A percentile compares a stretch with the other conserved stretches of the same genome.
Conservation (phyloP, 805 yeast species). For the Brettanomyces nanus region DNA sequence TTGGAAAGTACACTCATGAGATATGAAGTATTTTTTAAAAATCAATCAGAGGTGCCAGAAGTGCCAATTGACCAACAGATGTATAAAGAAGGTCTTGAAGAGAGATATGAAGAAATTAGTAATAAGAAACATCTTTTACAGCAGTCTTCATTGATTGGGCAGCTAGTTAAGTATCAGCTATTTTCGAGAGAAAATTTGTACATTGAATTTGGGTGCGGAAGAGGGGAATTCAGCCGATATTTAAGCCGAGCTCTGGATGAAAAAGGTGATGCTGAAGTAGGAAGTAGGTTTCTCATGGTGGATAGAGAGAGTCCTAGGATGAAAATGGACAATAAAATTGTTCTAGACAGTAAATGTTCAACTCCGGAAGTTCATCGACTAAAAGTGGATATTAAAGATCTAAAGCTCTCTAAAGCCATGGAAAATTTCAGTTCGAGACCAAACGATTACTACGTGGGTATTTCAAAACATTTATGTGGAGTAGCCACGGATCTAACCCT, state of each 20-base stretch:
- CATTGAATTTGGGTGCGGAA: conserved; percentile 87
- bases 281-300: conserved; percentile 43
- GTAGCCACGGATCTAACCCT: conserved; percentile 87
- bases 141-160: conserved; percentile 73
- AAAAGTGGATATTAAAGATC: conserved; percentile 75
- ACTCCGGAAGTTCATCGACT: conserved; percentile 31
- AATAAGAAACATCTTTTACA: conserved; percentile 74
- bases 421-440: conserved; percentile 13
- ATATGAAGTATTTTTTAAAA: conserved; percentile 9
- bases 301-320: conserved; percentile 73
- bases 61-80: conserved; percentile 15
- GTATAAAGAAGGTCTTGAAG: conserved; percentile 27
- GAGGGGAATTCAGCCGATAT: conserved; percentile 74
- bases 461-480: conserved; percentile 89
- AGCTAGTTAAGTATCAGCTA: conserved; percentile 37
- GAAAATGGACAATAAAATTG: conserved; percentile 68
- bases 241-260: conserved; percentile 30
- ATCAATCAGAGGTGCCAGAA: conserved; percentile 7
- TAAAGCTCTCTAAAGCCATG: conserved; percentile 42
- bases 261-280: neutral
- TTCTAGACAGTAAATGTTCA: conserved; percentile 38
- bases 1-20: conserved; percentile 9
- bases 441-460: conserved; percentile 35
- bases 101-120: conserved; percentile 39
- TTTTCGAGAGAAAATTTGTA: conserved; percentile 31